Evolutionary conservation across 2,329 filamentous ascomycete genomes (phyloP).

Genomic region (Eurotiales sp.): DNA sequence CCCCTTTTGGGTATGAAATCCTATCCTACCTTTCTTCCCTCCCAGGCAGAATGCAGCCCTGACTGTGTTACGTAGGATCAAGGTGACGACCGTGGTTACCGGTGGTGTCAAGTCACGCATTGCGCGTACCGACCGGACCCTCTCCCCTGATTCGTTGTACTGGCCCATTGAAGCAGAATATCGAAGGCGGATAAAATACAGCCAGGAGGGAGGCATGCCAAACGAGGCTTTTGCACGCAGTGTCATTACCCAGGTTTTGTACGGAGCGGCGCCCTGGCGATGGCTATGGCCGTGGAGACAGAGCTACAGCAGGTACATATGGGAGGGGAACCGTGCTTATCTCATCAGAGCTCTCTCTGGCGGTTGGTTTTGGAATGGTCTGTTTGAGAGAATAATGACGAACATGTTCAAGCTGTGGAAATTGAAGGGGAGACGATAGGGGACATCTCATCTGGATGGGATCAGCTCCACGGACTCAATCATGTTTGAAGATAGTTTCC

Average conservation of each 20-base stretch:
- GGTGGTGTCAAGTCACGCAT: conserved; percentile 60
- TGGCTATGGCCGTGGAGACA: conserved; percentile 49
- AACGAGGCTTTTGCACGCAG: conserved; percentile 52
- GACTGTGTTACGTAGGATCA: conserved; percentile 34
- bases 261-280: conserved; percentile 41
- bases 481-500: too few relatives aligned
- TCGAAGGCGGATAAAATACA: conserved; percentile 49
- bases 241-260: conserved; percentile 53
- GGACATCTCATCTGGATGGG: too few relatives aligned
- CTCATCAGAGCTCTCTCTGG: conserved; percentile 38
- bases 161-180: conserved; percentile 51
- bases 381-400: conserved; percentile 43
- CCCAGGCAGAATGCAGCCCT: not conserved
- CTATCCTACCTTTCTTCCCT: not conserved
- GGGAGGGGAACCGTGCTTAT: conserved; percentile 50
- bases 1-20: conserved; percentile 45
- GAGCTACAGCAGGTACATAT: conserved; percentile 38
- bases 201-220: conserved; percentile 52
- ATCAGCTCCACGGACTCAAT: too few relatives aligned
- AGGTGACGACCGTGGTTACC: conserved; percentile 54
- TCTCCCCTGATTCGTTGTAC: conserved; percentile 51
- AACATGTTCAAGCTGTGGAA: conserved; percentile 52
- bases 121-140: conserved; percentile 47
- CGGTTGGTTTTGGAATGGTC: conserved; percentile 44
- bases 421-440: conserved; percentile 23